These are phyloP conservation scores for Ceratocystis papillata DNA, from an alignment of 2,329 filamentous ascomycete species.

Conservation along the genomic window DNA sequence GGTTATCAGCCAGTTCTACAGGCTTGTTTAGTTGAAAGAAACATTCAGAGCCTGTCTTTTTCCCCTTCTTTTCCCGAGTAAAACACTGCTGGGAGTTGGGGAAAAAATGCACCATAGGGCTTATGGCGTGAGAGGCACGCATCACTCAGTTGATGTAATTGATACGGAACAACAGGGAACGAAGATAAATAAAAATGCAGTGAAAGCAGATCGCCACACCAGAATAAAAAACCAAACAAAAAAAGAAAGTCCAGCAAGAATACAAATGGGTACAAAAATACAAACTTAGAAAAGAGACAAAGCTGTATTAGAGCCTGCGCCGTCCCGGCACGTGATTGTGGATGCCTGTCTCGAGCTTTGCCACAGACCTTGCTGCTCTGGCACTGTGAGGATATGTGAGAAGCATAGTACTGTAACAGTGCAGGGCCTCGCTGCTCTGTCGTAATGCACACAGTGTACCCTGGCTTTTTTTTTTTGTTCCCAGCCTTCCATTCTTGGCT, in stretches of 20 bases:
- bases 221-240: not conserved
- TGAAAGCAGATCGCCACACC: not conserved
- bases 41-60: no score
- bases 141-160: no score
- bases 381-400: not conserved
- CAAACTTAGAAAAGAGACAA: not conserved
- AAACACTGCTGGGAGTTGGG: no score
- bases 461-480: not conserved
- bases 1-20: not conserved
- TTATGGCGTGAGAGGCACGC: no score
- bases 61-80: no score
- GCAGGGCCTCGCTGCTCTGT: not conserved
- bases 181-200: constrained; percentile 1
- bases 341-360: constrained; percentile 4
- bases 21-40: not conserved
- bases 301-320: not conserved
- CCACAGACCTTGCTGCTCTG: not conserved
- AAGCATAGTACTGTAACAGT: not conserved
- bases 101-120: no score
- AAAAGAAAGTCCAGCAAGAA: not conserved
- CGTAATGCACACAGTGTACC: not conserved
- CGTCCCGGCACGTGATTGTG: constrained; percentile 1
- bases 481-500: constrained; percentile 14
- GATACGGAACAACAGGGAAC: not conserved
- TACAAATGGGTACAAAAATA: not conserved